A percentile compares a stretch with the other conserved stretches of the same genome.
phyloP scores from a whole-genome alignment of 345 rosid species.

The Brassica rapa region DNA sequence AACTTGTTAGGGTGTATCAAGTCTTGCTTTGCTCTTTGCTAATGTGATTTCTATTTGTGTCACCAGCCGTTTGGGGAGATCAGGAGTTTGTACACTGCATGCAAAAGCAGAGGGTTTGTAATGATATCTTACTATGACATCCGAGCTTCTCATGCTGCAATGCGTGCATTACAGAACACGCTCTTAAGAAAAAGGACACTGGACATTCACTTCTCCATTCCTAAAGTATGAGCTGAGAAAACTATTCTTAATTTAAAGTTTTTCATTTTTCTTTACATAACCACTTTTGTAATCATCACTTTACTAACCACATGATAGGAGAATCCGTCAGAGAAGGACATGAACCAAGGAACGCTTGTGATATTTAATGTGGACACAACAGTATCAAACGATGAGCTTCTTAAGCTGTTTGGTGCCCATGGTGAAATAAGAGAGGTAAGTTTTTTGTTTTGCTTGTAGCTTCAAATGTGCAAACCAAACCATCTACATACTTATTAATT shows the following conservation, averaged over 20 bases:
- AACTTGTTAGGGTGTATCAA: background rate
- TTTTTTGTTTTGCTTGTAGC: background rate
- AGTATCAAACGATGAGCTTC: slow-evolving; percentile 84
- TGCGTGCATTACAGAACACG: slow-evolving; percentile 87
- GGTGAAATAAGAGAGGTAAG: slow-evolving; percentile 96
- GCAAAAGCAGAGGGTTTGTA: slow-evolving; percentile 96
- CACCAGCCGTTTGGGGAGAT: slow-evolving; percentile 89
- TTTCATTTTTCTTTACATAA: background rate
- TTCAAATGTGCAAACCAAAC: background rate
- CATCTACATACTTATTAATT: background rate
- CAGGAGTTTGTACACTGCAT: slow-evolving; percentile 87
- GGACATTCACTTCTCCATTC: slow-evolving; percentile 96
- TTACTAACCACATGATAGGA: slow-evolving; percentile 53
- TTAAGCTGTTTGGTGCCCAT: slow-evolving; percentile 71
- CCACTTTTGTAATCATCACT: slow-evolving; percentile 3
- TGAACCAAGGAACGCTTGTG: slow-evolving; percentile 94
- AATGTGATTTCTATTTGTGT: slow-evolving; percentile 32
- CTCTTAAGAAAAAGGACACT: slow-evolving; percentile 87
- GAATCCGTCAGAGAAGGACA: slow-evolving; percentile 93
- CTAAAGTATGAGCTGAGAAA: slow-evolving; percentile 62
- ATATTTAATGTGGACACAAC: slow-evolving; percentile 89
- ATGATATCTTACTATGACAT: slow-evolving; percentile 96
- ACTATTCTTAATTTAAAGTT: background rate
- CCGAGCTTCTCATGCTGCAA: slow-evolving; percentile 87
- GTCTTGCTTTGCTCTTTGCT: slow-evolving; percentile 12